phyloP scores from a whole-genome alignment of 495 filamentous ascomycete genomes.

The Paragyromitra xinjiangensis region DNA sequence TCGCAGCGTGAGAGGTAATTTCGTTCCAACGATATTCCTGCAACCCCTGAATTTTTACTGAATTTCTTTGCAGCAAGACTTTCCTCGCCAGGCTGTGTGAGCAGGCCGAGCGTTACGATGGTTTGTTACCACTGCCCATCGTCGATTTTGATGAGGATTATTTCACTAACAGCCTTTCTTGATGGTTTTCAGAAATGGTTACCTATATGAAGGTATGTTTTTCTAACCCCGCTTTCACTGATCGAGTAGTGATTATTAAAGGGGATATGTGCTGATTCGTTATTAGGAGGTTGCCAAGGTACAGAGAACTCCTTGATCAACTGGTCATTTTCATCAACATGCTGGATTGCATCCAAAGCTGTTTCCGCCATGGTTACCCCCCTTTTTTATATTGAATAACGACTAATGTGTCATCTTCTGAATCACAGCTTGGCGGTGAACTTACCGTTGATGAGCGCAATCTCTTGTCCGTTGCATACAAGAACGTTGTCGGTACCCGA shows the following conservation, averaged over 20 bases:
- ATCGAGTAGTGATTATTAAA: conserved; percentile 18
- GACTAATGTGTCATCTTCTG: conserved; percentile 22
- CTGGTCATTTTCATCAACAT: conserved; percentile 14
- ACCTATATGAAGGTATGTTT: conserved; percentile 94
- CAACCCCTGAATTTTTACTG: conserved; percentile 37
- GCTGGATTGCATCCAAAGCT: conserved; percentile 18
- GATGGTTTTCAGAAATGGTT: conserved; percentile 80
- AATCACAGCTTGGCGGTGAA: conserved; percentile 81
- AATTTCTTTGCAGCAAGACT: conserved; percentile 81
- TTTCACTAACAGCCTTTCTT: conserved; percentile 57
- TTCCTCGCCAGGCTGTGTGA: conserved; percentile 99
- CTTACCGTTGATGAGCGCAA: conserved; percentile 99
- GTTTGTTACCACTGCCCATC: conserved; percentile 62
- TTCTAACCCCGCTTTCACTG: conserved; percentile 42
- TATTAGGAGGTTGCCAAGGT: conserved; percentile 93
- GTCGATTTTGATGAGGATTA: conserved; percentile 24
- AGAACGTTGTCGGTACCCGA: conserved; percentile 98
- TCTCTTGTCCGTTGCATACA: conserved; percentile 98
- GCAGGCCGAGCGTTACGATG: conserved; percentile 99
- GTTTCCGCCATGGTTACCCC: conserved; percentile 20
- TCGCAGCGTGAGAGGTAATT: conserved; percentile 84
- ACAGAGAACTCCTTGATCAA: conserved; percentile 58
- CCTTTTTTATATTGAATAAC: conserved; percentile 26
- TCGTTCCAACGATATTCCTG: conserved; percentile 1
- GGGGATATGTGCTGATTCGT: conserved; percentile 39